Evolutionary conservation across 1,284 basidiomycete species (phyloP).

Genomic region (Cystobasidium pallidum): DNA sequence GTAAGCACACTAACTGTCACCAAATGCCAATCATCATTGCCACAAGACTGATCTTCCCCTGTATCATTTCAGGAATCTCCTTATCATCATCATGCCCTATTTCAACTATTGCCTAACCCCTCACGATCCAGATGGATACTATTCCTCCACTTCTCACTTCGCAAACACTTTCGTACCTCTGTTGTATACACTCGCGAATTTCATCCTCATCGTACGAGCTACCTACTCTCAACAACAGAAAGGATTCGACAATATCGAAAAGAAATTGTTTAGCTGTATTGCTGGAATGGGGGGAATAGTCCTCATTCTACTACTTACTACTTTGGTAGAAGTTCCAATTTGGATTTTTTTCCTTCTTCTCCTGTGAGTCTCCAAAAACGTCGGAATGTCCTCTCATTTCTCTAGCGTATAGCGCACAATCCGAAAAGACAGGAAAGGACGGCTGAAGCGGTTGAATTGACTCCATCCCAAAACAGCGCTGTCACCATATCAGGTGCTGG

Average conservation of each 20-base stretch:
- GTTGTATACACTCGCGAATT: constrained; percentile 50
- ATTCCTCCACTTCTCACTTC: constrained; percentile 45
- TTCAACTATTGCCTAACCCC: constrained; percentile 44
- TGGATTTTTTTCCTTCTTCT: constrained; percentile 49
- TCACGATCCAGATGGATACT: constrained; percentile 25
- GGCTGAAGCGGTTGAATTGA: no score
- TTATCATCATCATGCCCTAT: constrained; percentile 50
- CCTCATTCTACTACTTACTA: constrained; percentile 47
- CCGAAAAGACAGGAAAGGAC: no score
- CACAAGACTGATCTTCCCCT: no score
- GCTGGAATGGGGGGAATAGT: constrained; percentile 43
- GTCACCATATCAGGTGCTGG: constrained; percentile 22
- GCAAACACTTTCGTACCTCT: constrained; percentile 49
- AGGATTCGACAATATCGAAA: constrained; percentile 25
- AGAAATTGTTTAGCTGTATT: constrained; percentile 27
- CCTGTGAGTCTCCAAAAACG: constrained; percentile 48
- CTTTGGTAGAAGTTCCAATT: constrained; percentile 36
- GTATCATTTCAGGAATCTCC: constrained; percentile 27
- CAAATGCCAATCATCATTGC: no score
- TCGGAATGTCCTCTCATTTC: no score
- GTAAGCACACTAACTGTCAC: no score
- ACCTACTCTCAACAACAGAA: constrained; percentile 33
- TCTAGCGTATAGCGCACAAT: no score
- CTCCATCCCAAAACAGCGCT: background rate
- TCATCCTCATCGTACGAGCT: constrained; percentile 47